Evolutionary conservation across 805 yeast species (phyloP).

Genomic region (Yamadazyma tumulicola): DNA sequence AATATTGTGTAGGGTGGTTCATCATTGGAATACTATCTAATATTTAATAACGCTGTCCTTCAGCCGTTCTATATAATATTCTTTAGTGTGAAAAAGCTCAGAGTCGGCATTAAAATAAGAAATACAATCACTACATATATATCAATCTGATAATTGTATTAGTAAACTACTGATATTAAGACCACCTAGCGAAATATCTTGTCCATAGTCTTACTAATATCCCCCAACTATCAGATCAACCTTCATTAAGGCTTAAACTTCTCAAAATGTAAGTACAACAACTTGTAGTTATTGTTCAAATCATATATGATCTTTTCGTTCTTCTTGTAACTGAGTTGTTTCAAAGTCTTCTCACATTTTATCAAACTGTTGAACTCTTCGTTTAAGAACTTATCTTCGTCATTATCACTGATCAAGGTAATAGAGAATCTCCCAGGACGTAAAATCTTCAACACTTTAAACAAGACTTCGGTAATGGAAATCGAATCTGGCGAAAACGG

Average conservation of each 20-base stretch:
- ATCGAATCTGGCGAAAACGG: constrained; percentile 42
- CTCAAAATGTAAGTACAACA: constrained; percentile 68
- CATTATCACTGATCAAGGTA: constrained; percentile 32
- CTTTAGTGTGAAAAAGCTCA: too few relatives aligned
- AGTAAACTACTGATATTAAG: constrained; percentile 9
- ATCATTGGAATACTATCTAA: too few relatives aligned
- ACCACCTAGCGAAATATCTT: constrained; percentile 14
- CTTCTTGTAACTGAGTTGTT: constrained; percentile 48
- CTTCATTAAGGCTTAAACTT: constrained; percentile 14
- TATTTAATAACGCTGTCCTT: too few relatives aligned
- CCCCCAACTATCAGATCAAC: constrained; percentile 23
- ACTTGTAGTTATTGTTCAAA: constrained; percentile 61
- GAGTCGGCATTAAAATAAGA: too few relatives aligned
- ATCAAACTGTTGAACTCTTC: constrained; percentile 12
- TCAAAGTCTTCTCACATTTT: constrained; percentile 25
- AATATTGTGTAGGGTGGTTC: too few relatives aligned
- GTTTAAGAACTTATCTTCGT: constrained; percentile 5
- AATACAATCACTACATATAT: too few relatives aligned
- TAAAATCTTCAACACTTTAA: constrained; percentile 60
- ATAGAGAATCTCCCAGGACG: constrained; percentile 72
- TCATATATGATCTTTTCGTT: constrained; percentile 72
- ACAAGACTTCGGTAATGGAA: constrained; percentile 53
- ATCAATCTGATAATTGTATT: constrained; percentile 11
- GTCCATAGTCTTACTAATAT: constrained; percentile 11
- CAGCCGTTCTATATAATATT: too few relatives aligned